Evolutionary conservation across 305 asterid species (phyloP).

Genomic region (Nicotiana rustica): DNA sequence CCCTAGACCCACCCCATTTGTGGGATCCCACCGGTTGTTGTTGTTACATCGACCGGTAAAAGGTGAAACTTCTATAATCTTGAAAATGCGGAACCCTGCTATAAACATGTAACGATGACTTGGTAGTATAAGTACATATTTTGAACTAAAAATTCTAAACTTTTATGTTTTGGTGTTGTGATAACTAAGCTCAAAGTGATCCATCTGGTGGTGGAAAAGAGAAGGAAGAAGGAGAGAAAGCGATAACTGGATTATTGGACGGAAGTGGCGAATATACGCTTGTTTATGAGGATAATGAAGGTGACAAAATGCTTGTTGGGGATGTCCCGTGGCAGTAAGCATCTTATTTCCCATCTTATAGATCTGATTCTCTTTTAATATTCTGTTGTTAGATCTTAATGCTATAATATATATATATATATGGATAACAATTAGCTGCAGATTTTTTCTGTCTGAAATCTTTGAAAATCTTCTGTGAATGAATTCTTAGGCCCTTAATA

Average conservation of each 20-base stretch:
- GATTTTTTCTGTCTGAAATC: background rate
- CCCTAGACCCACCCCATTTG: too few species aligned
- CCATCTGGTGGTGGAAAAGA: constrained; percentile 49
- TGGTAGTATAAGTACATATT: background rate
- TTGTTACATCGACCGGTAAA: too few species aligned
- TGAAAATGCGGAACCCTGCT: too few species aligned
- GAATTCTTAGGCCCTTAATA: background rate
- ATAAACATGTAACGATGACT: too few species aligned
- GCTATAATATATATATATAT: background rate
- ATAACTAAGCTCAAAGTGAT: constrained; percentile 65
- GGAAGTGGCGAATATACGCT: constrained; percentile 96
- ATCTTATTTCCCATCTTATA: constrained; percentile 39
- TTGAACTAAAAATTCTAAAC: background rate
- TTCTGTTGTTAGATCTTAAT: constrained; percentile 29
- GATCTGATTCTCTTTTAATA: constrained; percentile 42
- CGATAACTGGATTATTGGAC: constrained; percentile 69
- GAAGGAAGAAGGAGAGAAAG: constrained; percentile 54
- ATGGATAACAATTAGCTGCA: background rate
- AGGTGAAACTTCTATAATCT: too few species aligned
- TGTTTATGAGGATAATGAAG: constrained; percentile 95
- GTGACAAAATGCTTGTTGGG: constrained; percentile 97
- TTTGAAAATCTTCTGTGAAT: background rate
- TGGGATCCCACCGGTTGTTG: too few species aligned
- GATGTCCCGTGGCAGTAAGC: constrained; percentile 99
- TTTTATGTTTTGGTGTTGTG: background rate